Base-by-base conservation (phyloP, 768 basidiomycete genomes). In the Termitomyces heimii region DNA sequence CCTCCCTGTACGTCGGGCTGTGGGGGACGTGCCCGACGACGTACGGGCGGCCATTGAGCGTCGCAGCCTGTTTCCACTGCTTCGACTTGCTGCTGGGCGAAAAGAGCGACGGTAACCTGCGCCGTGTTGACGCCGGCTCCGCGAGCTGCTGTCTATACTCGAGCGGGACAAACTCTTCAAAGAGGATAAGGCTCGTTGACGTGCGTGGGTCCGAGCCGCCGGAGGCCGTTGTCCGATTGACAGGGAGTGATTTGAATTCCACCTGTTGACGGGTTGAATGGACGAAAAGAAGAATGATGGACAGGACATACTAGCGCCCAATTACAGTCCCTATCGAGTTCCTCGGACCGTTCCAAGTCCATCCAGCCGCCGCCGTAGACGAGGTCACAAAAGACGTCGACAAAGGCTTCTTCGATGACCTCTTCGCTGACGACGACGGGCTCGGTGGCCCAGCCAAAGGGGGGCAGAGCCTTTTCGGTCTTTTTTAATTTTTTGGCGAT, bases 371-470 rank as follows among this genome's bases (percentile, higher is more conserved):
- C 86, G 51, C 85, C 94, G 61, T 87, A 91, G 5, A 92, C 73
- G 37, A 92, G 71, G 67, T 92, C 89, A 62, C 88, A 89, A 65
- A 91, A 93, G 16, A 90, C 89, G 57, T 90, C 92, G 29, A 98
- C 65, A 68, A 98, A 98, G 1, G 88, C 81, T 70, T 94, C 93
- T 67, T 99, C 96, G 42, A 98, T 77, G 54, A 92, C 79, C 65
- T 90, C 90, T 63, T 92, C 89, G 10, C 73, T 71, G 5, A 89
- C 92, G 58, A 86, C 73, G 20, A 91, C 84, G 0, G 94, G 90
- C 42, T 87, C 86, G 0, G 92, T 96, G 66, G 97, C 93, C 90
- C 94, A 96, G 0, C 92, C 88, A 67, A 99, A 99, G 1, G 86
- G 74, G 1, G 93, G 92, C 24, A 96, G 76, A 1, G 81, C 73